phyloP scores from a whole-genome alignment of 2,329 filamentous ascomycete genomes.

The Parasarocladium wereldwijsianum region DNA sequence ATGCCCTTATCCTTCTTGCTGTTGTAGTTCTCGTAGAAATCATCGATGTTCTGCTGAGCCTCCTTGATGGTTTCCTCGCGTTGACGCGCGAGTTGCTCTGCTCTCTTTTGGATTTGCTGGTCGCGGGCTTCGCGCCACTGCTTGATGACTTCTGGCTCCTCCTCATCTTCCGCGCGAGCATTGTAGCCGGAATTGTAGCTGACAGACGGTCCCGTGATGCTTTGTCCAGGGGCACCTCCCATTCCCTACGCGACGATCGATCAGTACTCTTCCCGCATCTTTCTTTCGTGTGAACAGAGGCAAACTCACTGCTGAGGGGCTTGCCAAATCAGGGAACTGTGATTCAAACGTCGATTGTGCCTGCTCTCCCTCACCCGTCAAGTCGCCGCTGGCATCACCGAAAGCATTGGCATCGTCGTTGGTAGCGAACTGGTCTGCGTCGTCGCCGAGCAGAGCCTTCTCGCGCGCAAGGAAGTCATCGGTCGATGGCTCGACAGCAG shows the following conservation, averaged over 20 bases:
- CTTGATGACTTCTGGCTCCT: constrained; percentile 78
- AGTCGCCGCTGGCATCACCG: constrained; percentile 51
- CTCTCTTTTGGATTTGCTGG: constrained; percentile 66
- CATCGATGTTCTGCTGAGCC: constrained; percentile 88
- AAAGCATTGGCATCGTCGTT: constrained; percentile 54
- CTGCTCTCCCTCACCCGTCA: constrained; percentile 52
- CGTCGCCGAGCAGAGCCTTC: constrained; percentile 78
- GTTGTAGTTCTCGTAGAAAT: constrained; percentile 99
- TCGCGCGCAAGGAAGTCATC: constrained; percentile 88
- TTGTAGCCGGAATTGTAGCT: constrained; percentile 48
- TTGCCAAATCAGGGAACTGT: constrained; percentile 71
- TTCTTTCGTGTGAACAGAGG: constrained; percentile 4
- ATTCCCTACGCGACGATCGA: constrained; percentile 13
- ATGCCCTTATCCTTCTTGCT: constrained; percentile 92
- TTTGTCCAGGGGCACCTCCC: constrained; percentile 12
- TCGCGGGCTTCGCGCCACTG: constrained; percentile 89
- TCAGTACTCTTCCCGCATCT: not conserved
- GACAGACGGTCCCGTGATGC: constrained; percentile 55
- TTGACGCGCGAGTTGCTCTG: constrained; percentile 68
- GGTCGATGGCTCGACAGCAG: constrained; percentile 43
- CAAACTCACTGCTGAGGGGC: constrained; percentile 17
- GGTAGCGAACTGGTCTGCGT: constrained; percentile 79
- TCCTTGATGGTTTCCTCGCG: constrained; percentile 78
- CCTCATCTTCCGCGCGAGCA: constrained; percentile 48
- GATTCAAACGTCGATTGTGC: constrained; percentile 55